Evolutionary conservation across 164 flowering plant genomes (phyloP), one percentile per base, ranked within the genome.

Genomic region (Euptelea pleiosperma): DNA sequence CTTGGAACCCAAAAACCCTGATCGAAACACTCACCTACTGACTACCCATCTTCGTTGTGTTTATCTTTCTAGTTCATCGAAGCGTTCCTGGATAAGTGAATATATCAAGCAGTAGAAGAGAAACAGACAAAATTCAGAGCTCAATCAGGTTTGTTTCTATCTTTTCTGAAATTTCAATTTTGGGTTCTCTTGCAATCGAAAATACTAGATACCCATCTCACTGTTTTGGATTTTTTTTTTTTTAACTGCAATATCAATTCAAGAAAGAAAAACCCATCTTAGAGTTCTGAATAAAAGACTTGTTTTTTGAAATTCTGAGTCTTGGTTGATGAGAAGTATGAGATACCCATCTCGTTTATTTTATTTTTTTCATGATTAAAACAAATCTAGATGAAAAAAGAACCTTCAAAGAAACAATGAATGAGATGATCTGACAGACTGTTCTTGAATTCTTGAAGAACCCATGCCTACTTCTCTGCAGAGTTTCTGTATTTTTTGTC

Each of bases 141-240:
- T 58, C 62, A 34, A 34, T 45, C 62, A 58, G 62, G 62, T 58
- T 15, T 1, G 31, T 18, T 46, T 45, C 6, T 12, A 19, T 25
- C 14, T 18, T 57, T 10, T 21, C 42, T 19, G 4, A 5, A 0
- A 2, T 37, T 40, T 18, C 18, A 16, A 1, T 25, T 25, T 21
- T 35, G 28, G 55, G 16, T 25, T 31, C 19, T 9, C 3, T 30
- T 40, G 3, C 0, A 14, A 8, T 41, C 6, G 5, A 4, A n/a
- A 36, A 33, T 12, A 5, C 16, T 11, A 8, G 30, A 52, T 41
- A 25, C 56, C 44, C 45, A 36, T 31, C 7, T 57, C 36, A 3
- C 42, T 18, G 1, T 36, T 49, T 60, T n/a, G 1, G 1, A n/a
- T n/a, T n/a, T 46, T 7, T 44, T 57, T 15, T 44, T 58, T 9